Conservation (phyloP, 495 filamentous ascomycete species). For the Neurospora sp. region DNA sequence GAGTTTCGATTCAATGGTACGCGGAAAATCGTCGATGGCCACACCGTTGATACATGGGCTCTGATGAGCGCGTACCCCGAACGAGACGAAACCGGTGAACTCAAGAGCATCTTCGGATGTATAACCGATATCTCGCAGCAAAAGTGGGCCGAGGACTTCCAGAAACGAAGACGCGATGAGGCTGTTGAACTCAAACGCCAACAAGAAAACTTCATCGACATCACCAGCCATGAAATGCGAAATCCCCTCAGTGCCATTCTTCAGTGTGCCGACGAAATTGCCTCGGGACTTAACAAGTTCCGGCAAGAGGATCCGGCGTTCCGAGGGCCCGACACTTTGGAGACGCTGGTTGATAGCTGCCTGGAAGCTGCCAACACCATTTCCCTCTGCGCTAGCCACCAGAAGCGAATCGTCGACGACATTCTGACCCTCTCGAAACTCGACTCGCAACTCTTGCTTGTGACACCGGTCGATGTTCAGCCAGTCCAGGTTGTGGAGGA, state of each 20-base stretch:
- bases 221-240: slow-evolving; percentile 79
- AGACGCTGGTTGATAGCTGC: slow-evolving; percentile 39
- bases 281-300: slow-evolving; percentile 40
- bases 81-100: slow-evolving; percentile 40
- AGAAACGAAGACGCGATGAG: slow-evolving; percentile 50
- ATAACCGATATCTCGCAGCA: slow-evolving; percentile 48
- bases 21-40: slow-evolving; percentile 48
- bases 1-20: slow-evolving; percentile 61
- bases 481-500: slow-evolving; percentile 57
- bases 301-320: slow-evolving; percentile 10
- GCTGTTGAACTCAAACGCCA: slow-evolving; percentile 57
- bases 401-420: slow-evolving; percentile 71
- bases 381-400: slow-evolving; percentile 69
- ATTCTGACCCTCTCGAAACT: slow-evolving; percentile 76
- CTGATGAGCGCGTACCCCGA: slow-evolving; percentile 63
- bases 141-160: slow-evolving; percentile 53
- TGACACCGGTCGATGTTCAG: slow-evolving; percentile 64
- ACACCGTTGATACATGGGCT: slow-evolving; percentile 56
- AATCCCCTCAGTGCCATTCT: slow-evolving; percentile 76
- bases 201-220: slow-evolving; percentile 82
- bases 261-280: slow-evolving; percentile 73
- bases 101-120: slow-evolving; percentile 64
- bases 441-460: slow-evolving; percentile 68
- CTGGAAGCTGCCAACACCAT: slow-evolving; percentile 78
- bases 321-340: slow-evolving; percentile 5